Evolutionary conservation across 179 eudicot species (phyloP).

Genomic region (Patellifolia procumbens): DNA sequence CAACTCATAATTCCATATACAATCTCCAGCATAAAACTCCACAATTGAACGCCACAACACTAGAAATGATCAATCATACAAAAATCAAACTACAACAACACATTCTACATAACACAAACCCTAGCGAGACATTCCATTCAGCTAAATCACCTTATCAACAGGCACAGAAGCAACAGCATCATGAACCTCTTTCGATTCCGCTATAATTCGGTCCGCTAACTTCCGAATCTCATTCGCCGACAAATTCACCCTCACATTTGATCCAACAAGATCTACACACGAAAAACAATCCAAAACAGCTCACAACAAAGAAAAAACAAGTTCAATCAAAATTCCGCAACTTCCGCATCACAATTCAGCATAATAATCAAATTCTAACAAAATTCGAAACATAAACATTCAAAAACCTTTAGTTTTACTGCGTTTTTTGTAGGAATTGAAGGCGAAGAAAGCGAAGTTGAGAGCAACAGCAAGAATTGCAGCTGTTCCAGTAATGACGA

Average conservation of each 20-base stretch:
- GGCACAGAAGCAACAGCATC: slow-evolving; percentile 82
- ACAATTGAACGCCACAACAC: background rate
- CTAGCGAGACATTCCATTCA: no score
- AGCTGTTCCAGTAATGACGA: slow-evolving; percentile 78
- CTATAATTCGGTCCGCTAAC: slow-evolving; percentile 64
- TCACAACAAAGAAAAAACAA: background rate
- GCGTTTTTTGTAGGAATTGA: slow-evolving; percentile 47
- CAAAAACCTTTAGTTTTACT: slow-evolving; percentile 53
- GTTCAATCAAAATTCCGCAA: background rate
- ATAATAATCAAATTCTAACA: background rate
- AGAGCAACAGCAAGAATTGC: slow-evolving; percentile 71
- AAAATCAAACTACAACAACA: background rate
- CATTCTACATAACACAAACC: background rate
- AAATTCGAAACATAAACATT: background rate
- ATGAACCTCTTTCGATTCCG: slow-evolving; percentile 68
- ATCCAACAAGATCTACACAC: slow-evolving; percentile 68
- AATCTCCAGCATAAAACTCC: background rate
- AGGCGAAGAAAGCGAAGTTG: slow-evolving; percentile 55
- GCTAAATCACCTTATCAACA: slow-evolving; percentile 62
- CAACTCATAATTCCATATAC: background rate
- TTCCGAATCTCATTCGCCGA: slow-evolving; percentile 66
- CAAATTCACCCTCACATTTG: slow-evolving; percentile 57
- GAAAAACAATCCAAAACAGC: slow-evolving; percentile 1
- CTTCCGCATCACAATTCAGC: background rate
- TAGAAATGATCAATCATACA: background rate